phyloP scores from a whole-genome alignment of 495 filamentous ascomycete species.

The Penicillium paradoxum region DNA sequence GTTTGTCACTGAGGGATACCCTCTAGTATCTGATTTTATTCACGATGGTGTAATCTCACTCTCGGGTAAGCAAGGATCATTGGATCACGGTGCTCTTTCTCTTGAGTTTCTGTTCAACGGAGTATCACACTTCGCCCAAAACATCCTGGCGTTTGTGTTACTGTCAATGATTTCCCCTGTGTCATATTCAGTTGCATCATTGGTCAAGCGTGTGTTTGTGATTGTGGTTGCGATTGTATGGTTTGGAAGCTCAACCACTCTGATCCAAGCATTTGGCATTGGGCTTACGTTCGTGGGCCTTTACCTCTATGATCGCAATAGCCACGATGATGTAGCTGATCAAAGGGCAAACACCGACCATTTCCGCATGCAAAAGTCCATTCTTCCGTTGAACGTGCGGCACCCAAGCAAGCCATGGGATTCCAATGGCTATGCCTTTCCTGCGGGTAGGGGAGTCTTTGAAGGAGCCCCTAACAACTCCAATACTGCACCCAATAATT shows the following conservation, averaged over 20 bases:
- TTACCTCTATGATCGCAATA: slow-evolving; percentile 94
- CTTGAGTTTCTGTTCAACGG: slow-evolving; percentile 95
- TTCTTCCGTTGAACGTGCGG: slow-evolving; percentile 63
- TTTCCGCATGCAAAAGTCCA: slow-evolving; percentile 52
- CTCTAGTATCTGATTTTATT: slow-evolving; percentile 48
- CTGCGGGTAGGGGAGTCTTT: slow-evolving; percentile 20
- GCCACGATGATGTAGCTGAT: slow-evolving; percentile 77
- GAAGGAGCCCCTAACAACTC: slow-evolving; percentile 23
- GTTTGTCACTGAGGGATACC: slow-evolving; percentile 83
- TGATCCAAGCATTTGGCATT: slow-evolving; percentile 79
- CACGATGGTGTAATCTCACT: slow-evolving; percentile 63
- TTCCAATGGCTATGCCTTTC: slow-evolving; percentile 41
- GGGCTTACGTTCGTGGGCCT: slow-evolving; percentile 84
- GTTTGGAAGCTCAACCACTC: slow-evolving; percentile 86
- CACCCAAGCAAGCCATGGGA: slow-evolving; percentile 33
- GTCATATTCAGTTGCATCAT: slow-evolving; percentile 90
- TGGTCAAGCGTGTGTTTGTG: slow-evolving; percentile 97
- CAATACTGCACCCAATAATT: slow-evolving; percentile 33
- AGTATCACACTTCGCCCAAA: slow-evolving; percentile 93
- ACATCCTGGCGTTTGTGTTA: slow-evolving; percentile 89
- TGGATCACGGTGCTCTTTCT: slow-evolving; percentile 72
- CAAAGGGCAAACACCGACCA: slow-evolving; percentile 55
- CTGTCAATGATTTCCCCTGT: slow-evolving; percentile 90
- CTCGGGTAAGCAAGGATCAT: slow-evolving; percentile 55
- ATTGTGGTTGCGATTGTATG: slow-evolving; percentile 92